Evolutionary conservation across 192 early-diverging fungal genomes (phyloP).

Genomic region (Coemansia sp.): DNA sequence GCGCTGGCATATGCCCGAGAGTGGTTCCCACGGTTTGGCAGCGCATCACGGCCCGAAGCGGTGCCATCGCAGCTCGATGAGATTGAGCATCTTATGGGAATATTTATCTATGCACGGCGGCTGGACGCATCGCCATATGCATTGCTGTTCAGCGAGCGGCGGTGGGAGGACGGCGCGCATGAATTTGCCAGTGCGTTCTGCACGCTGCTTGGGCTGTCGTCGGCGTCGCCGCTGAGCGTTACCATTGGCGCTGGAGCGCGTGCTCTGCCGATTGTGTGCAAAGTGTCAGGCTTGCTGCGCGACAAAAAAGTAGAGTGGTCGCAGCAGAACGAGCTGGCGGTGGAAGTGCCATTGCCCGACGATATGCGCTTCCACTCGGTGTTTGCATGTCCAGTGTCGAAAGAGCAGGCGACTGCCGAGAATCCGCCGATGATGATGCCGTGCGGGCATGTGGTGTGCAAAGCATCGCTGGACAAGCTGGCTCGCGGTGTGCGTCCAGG

Average conservation of each 20-base stretch:
- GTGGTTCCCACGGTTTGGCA: slow-evolving; percentile 65
- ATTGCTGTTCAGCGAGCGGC: slow-evolving; percentile 40
- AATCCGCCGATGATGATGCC: slow-evolving; percentile 98
- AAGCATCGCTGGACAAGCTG: slow-evolving; percentile 83
- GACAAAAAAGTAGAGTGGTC: slow-evolving; percentile 87
- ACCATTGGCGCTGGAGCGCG: slow-evolving; percentile 77
- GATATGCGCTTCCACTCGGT: slow-evolving; percentile 90
- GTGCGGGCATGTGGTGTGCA: slow-evolving; percentile 95
- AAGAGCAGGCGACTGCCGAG: slow-evolving; percentile 87
- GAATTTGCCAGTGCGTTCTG: slow-evolving; percentile 36
- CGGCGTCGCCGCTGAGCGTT: slow-evolving; percentile 29
- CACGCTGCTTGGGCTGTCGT: slow-evolving; percentile 26
- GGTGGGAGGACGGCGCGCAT: slow-evolving; percentile 35
- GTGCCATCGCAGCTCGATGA: slow-evolving; percentile 24
- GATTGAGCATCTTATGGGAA: slow-evolving; percentile 59
- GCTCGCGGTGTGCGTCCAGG: slow-evolving; percentile 66
- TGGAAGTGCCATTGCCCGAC: slow-evolving; percentile 86
- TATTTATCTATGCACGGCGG: slow-evolving; percentile 57
- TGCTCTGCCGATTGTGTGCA: slow-evolving; percentile 89
- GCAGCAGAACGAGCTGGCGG: slow-evolving; percentile 86
- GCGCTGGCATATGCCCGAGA: slow-evolving; percentile 76
- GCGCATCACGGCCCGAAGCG: not conserved
- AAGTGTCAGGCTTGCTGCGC: slow-evolving; percentile 85
- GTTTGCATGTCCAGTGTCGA: slow-evolving; percentile 95
- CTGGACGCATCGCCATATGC: slow-evolving; percentile 74